phyloP scores from a whole-genome alignment of 2,329 filamentous ascomycete species.

The Eutypella sp. region DNA sequence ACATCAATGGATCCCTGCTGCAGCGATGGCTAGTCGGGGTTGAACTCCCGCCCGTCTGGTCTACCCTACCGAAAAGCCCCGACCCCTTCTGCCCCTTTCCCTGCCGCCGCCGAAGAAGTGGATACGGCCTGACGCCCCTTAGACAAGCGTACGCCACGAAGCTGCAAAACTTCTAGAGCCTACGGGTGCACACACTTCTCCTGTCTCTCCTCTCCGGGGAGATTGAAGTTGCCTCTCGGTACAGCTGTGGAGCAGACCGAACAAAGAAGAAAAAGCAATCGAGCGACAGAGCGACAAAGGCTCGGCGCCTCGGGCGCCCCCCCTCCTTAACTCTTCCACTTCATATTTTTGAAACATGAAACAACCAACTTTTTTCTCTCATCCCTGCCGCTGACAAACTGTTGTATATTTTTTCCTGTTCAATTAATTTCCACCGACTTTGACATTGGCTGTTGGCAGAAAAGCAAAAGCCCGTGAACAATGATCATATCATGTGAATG shows the following conservation, averaged over 20 bases:
- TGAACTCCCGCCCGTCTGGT: too few relatives aligned
- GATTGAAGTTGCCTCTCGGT: not conserved
- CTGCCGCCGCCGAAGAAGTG: too few relatives aligned
- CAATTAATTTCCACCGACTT: not conserved
- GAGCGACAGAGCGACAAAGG: not conserved
- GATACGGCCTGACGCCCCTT: too few relatives aligned
- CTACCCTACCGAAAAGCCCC: too few relatives aligned
- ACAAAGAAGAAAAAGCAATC: not conserved
- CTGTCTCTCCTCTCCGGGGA: not conserved
- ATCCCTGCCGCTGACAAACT: not conserved
- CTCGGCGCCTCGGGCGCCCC: not conserved
- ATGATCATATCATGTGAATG: too few relatives aligned
- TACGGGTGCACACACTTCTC: too few relatives aligned
- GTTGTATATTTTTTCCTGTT: not conserved
- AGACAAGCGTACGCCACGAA: too few relatives aligned
- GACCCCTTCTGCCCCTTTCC: too few relatives aligned
- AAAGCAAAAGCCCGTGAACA: too few relatives aligned
- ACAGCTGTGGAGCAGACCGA: not conserved
- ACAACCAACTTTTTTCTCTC: not conserved
- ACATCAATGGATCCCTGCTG: too few relatives aligned
- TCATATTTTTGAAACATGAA: constrained; percentile 1
- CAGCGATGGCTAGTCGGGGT: too few relatives aligned
- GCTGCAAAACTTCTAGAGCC: too few relatives aligned
- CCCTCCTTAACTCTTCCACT: not conserved
- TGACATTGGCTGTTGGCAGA: not conserved